These are phyloP conservation scores for Ganoderma lingzhi DNA, from an alignment of 1,284 basidiomycete species.

Conservation along the genomic window DNA sequence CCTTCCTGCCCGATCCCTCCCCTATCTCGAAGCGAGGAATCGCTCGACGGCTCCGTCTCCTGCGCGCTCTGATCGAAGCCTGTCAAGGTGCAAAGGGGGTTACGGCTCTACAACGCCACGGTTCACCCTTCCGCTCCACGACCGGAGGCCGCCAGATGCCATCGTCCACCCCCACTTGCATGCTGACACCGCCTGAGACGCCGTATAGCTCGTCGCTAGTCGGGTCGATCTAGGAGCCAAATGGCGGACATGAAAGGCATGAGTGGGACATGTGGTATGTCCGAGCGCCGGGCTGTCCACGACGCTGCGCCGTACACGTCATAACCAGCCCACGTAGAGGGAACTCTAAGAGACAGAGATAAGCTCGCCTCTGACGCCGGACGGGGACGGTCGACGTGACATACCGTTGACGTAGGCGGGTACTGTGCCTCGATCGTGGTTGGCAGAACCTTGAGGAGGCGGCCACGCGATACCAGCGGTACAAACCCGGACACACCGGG, in stretches of 20 bases:
- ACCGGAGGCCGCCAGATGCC: neutral
- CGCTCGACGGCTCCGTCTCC: neutral
- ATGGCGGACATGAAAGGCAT: slow-evolving; percentile 27
- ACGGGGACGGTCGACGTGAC: neutral
- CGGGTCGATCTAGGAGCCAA: neutral
- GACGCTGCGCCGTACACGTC: slow-evolving; percentile 3
- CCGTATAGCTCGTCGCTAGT: slow-evolving; percentile 1
- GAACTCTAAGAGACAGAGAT: neutral
- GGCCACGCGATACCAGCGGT: neutral
- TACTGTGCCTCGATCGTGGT: neutral
- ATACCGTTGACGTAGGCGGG: slow-evolving; percentile 4
- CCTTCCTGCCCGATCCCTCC: neutral
- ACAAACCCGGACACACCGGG: neutral
- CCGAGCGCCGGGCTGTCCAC: slow-evolving; percentile 13
- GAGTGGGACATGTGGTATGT: slow-evolving; percentile 19
- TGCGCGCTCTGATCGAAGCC: neutral
- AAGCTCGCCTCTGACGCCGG: slow-evolving; percentile 3
- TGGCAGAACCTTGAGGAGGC: slow-evolving; percentile 3
- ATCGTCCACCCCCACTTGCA: neutral
- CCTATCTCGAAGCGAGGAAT: neutral
- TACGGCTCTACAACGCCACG: neutral
- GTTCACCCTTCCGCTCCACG: neutral
- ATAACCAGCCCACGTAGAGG: slow-evolving; percentile 6
- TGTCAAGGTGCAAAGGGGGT: neutral
- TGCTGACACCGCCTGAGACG: neutral